A percentile compares a stretch with the other conserved stretches of the same genome.
Conservation (phyloP, 148 eudicot genomes). For the Diospyros lotus region DNA sequence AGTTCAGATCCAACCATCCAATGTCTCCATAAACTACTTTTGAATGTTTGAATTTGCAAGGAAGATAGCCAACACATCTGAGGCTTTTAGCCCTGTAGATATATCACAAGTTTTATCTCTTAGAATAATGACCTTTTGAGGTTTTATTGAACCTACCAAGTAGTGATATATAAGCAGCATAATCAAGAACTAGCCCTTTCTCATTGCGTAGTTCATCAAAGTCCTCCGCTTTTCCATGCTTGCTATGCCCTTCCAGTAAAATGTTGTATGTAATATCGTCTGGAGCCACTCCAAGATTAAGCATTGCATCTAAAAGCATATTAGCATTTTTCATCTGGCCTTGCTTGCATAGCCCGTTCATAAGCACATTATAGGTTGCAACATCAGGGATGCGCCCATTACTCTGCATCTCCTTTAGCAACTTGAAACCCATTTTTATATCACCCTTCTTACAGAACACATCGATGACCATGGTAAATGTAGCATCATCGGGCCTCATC, state of each 20-base stretch:
- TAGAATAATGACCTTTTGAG: slow-evolving; percentile 19
- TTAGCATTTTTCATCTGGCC: slow-evolving; percentile 80
- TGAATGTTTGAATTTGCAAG: background rate
- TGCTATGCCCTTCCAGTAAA: slow-evolving; percentile 65
- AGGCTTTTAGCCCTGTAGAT: background rate
- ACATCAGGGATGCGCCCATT: slow-evolving; percentile 45
- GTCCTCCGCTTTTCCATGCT: slow-evolving; percentile 31
- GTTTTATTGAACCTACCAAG: slow-evolving; percentile 29
- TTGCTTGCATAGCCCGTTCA: slow-evolving; percentile 70
- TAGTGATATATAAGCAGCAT: slow-evolving; percentile 62
- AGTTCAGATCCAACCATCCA: background rate
- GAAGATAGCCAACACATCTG: background rate
- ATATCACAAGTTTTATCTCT: slow-evolving; percentile 9
- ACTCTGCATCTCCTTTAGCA: slow-evolving; percentile 61
- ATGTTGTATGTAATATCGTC: slow-evolving; percentile 76
- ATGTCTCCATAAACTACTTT: background rate
- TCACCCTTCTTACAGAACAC: slow-evolving; percentile 67
- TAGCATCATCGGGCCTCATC: slow-evolving; percentile 50
- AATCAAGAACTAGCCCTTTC: slow-evolving; percentile 66
- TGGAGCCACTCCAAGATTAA: slow-evolving; percentile 61
- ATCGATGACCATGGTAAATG: slow-evolving; percentile 64
- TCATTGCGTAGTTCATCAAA: slow-evolving; percentile 40
- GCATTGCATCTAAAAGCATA: slow-evolving; percentile 66
- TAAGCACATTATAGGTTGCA: slow-evolving; percentile 68
- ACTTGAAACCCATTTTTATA: slow-evolving; percentile 58